Percentiles rank a stretch among this genome's conserved stretches.
Conservation (phyloP, 306 rosid species). For the Vicia faba region DNA sequence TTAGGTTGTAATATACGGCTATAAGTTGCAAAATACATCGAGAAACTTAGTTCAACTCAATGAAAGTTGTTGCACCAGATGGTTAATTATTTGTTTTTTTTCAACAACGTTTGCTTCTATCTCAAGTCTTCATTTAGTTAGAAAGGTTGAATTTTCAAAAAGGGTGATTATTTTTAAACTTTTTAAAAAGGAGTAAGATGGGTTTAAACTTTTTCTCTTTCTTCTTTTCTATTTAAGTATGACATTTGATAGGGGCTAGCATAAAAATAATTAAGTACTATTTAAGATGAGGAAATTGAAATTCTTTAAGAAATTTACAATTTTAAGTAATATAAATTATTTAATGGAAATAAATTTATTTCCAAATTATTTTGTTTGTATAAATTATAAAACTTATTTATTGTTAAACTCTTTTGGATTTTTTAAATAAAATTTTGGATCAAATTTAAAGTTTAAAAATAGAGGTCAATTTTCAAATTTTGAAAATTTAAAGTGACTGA, state of each 20-base stretch:
- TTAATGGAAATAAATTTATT: too few species aligned
- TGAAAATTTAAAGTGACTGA: too few species aligned
- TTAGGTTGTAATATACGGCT: slow-evolving; percentile 55
- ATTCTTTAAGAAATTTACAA: too few species aligned
- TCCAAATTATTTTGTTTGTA: too few species aligned
- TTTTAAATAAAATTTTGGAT: too few species aligned
- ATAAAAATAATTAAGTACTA: background rate
- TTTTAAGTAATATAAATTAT: too few species aligned
- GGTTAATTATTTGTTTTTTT: slow-evolving; percentile 44
- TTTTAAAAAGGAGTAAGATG: slow-evolving; percentile 25
- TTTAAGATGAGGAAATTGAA: too few species aligned
- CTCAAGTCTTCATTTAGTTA: slow-evolving; percentile 54
- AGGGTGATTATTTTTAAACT: slow-evolving; percentile 33
- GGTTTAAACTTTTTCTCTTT: background rate
- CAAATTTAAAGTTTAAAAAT: too few species aligned
- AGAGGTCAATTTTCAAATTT: too few species aligned
- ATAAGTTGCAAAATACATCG: slow-evolving; percentile 38
- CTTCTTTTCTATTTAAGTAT: slow-evolving; percentile 17
- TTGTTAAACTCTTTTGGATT: too few species aligned
- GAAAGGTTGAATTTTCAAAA: slow-evolving; percentile 41
- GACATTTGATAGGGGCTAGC: slow-evolving; percentile 15
- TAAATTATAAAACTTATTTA: too few species aligned
- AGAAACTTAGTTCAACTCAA: slow-evolving; percentile 69
- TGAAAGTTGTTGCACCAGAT: slow-evolving; percentile 95
- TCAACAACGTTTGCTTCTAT: slow-evolving; percentile 53